phyloP scores from a whole-genome alignment of 441 rosid genomes.

The Sinapis alba region DNA sequence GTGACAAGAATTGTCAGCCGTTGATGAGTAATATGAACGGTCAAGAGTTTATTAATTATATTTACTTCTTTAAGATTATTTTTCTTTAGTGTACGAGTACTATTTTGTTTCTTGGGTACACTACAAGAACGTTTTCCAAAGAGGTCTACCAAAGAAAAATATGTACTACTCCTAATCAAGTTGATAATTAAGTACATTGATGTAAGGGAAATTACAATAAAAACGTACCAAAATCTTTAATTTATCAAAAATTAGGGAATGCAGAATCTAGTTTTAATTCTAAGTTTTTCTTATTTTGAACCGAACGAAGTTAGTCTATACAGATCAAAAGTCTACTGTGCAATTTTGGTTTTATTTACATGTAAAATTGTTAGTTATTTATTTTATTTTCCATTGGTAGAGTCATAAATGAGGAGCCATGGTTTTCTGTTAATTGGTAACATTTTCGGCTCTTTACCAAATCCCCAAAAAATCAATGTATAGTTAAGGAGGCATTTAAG shows the following conservation, averaged over 20 bases:
- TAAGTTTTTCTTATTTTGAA: neutral
- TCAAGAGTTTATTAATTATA: neutral
- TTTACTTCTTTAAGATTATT: conserved; percentile 13
- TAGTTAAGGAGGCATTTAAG: conserved; percentile 29
- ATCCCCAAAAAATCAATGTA: conserved; percentile 1
- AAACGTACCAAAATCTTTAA: neutral
- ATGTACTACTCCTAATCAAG: neutral
- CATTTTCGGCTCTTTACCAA: conserved; percentile 17
- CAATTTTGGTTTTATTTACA: neutral
- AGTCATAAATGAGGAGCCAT: conserved; percentile 5
- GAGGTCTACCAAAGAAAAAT: neutral
- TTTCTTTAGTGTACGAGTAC: conserved; percentile 12
- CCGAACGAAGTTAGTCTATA: neutral
- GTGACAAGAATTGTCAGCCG: conserved; percentile 26
- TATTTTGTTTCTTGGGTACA: conserved; percentile 12
- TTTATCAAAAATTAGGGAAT: neutral
- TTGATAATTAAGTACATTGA: neutral
- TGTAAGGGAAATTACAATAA: neutral
- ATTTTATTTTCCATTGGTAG: neutral
- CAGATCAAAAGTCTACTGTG: too few relatives aligned
- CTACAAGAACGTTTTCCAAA: conserved; percentile 22
- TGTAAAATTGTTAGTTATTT: neutral
- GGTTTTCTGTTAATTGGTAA: conserved; percentile 3
- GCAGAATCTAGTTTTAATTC: conserved; percentile 26
- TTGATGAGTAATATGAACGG: conserved; percentile 36